Evolutionary conservation across 2,329 filamentous ascomycete genomes (phyloP).

Genomic region (Colletotrichum orbiculare): DNA sequence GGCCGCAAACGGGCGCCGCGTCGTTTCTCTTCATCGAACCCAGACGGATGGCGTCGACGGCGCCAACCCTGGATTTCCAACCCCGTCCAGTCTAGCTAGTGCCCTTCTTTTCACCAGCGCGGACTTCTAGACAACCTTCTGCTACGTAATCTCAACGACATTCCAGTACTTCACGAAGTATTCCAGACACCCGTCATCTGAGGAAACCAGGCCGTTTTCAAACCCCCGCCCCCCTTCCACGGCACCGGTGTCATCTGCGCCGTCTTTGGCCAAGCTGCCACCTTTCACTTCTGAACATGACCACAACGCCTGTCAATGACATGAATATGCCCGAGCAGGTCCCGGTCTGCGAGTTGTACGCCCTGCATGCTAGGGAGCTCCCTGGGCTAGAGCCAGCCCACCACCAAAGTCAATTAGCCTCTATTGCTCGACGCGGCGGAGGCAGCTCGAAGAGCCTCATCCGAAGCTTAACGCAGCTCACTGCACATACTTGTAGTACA

Average conservation of each 20-base stretch:
- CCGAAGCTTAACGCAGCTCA: constrained; percentile 10
- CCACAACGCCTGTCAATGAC: too few species aligned
- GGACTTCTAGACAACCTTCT: neutral
- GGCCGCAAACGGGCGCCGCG: constrained; percentile 22
- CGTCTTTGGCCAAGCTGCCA: neutral
- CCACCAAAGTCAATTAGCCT: constrained; percentile 28
- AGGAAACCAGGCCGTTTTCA: neutral
- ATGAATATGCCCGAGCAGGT: too few species aligned
- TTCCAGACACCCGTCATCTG: neutral
- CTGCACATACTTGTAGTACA: too few species aligned
- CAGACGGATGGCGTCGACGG: constrained; percentile 12
- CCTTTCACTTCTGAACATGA: neutral
- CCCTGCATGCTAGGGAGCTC: constrained; percentile 9
- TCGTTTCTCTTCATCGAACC: neutral
- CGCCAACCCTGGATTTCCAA: constrained; percentile 6
- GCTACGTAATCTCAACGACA: constrained; percentile 10
- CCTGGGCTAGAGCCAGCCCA: constrained; percentile 2
- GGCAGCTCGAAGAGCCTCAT: constrained; percentile 8
- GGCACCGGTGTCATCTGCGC: too few species aligned
- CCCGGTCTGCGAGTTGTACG: too few species aligned
- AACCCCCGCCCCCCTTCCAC: neutral
- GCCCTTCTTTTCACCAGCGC: neutral
- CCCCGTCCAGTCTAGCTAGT: neutral
- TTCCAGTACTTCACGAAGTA: constrained; percentile 14
- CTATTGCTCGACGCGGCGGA: neutral